phyloP scores from a whole-genome alignment of 345 rosid species.

The Gossypium raimondii region DNA sequence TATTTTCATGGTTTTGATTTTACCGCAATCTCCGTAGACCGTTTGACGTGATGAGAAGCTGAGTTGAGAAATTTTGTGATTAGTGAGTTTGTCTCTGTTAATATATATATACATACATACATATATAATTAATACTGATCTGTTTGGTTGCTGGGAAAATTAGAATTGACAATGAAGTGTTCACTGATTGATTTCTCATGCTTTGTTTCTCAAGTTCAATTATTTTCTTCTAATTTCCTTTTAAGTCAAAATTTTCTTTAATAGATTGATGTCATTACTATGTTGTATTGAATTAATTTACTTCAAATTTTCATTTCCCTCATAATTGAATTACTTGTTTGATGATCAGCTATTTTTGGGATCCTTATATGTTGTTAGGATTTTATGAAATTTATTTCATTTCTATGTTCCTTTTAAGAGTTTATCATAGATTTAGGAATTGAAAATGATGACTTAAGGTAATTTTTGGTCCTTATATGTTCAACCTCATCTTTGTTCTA shows the following conservation, averaged over 20 bases:
- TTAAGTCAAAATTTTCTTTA: not conserved
- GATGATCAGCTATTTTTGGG: not conserved
- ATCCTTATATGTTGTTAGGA: not conserved
- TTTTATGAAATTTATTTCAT: not conserved
- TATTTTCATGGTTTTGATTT: too few species aligned
- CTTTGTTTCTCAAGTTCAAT: conserved; percentile 5
- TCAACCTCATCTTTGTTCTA: conserved; percentile 10
- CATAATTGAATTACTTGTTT: not conserved
- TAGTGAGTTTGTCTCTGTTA: too few species aligned
- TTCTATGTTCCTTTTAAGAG: not conserved
- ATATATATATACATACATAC: too few species aligned
- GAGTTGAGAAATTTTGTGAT: not conserved
- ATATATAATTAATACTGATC: not conserved
- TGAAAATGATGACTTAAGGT: conserved; percentile 24
- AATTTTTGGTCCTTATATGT: not conserved
- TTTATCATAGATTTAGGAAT: conserved; percentile 8
- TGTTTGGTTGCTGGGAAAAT: conserved; percentile 27
- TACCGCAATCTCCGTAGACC: conserved; percentile 18
- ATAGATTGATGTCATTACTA: not conserved
- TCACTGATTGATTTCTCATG: not conserved
- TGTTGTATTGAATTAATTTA: not conserved
- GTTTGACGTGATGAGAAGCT: conserved; percentile 21
- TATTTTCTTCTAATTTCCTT: not conserved
- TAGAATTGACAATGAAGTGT: conserved; percentile 1
- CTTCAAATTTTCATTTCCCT: not conserved